Base-by-base conservation (phyloP, 75 land plant species). In the Ceratopteris richardii region DNA sequence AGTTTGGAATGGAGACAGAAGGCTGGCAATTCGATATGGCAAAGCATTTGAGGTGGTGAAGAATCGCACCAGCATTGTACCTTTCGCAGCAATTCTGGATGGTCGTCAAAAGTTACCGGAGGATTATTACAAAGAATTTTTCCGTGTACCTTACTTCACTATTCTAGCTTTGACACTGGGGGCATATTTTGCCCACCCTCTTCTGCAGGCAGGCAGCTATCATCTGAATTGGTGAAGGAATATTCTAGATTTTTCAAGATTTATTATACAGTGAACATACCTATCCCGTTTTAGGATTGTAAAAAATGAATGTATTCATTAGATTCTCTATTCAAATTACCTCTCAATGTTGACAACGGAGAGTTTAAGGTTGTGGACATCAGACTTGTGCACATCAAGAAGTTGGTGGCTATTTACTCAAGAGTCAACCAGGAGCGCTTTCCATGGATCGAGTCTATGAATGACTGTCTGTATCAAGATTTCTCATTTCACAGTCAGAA, bases 1-100 rank as follows among this genome's bases (percentile, higher is more conserved):
- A 31, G 98, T 83, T 21, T 93, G 96, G 98, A 90, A 93, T 71
- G 98, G 98, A 17, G 98, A 93, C 51, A 65, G 84, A 51, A 65
- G 98, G 40, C 54, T 93, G 37, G 75, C 80, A 29, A 47, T 36
- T 50, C 66, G 82, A 31, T 83, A 93, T 70, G 96, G 98, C 1
- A 77, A 89, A 62, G 74, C 87, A 33, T 93, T 89, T 64, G 87
- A 89, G 30, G 61, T 13, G 17, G 77, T 93, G 31, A 89, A 83
- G 67, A 65, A 51, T 14, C 66, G 96, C 57, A 93, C 95, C 18
- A 85, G 96, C 54, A 53, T 93, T 36, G 33, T 86, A 11, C 98
- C 98, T 16, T 93, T 93, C 70, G 83, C 83, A 23, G 98, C 98
- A 12, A 89, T 93, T 28, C 40, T 89, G 17, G 83, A 88, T 39